Percentiles rank a stretch among this genome's conserved stretches.
Evolutionary conservation across 371 early-diverging fungal genomes (phyloP).

Genomic region (Coemansia sp.): DNA sequence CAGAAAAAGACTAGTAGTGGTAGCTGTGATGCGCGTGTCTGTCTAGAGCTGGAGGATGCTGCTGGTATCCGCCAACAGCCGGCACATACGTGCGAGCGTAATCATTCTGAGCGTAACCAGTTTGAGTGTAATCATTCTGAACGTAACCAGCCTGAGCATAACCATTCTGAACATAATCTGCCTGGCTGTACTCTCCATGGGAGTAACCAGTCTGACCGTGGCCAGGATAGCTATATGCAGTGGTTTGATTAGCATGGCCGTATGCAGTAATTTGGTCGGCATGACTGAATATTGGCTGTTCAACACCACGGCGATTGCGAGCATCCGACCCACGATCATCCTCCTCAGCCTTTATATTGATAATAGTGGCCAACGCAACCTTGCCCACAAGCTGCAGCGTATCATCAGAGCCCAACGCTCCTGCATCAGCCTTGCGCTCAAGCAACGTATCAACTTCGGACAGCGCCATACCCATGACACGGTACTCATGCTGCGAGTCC

Average conservation of each 20-base stretch:
- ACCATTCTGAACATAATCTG: too few species aligned
- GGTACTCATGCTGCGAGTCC: slow-evolving; percentile 24
- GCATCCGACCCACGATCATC: not conserved
- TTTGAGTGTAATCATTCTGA: not conserved
- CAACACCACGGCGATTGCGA: not conserved
- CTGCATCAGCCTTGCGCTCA: slow-evolving; percentile 20
- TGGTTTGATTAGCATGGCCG: not conserved
- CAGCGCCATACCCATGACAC: slow-evolving; percentile 33
- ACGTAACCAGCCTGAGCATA: not conserved
- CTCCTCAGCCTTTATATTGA: slow-evolving; percentile 43
- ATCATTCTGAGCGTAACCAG: not conserved
- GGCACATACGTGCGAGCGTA: not conserved
- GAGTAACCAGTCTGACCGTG: too few species aligned
- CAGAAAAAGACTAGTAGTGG: slow-evolving; percentile 1
- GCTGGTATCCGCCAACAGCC: not conserved
- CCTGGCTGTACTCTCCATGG: too few species aligned
- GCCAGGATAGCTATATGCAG: too few species aligned
- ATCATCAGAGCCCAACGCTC: slow-evolving; percentile 17
- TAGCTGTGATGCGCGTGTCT: not conserved
- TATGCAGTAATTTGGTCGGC: not conserved
- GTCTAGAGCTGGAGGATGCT: not conserved
- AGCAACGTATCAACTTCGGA: slow-evolving; percentile 27
- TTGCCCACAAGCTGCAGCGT: slow-evolving; percentile 27
- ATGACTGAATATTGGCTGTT: not conserved
- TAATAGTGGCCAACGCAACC: slow-evolving; percentile 38